Base-by-base conservation (phyloP, 1,284 basidiomycete genomes). In the Gymnopus androsaceus region DNA sequence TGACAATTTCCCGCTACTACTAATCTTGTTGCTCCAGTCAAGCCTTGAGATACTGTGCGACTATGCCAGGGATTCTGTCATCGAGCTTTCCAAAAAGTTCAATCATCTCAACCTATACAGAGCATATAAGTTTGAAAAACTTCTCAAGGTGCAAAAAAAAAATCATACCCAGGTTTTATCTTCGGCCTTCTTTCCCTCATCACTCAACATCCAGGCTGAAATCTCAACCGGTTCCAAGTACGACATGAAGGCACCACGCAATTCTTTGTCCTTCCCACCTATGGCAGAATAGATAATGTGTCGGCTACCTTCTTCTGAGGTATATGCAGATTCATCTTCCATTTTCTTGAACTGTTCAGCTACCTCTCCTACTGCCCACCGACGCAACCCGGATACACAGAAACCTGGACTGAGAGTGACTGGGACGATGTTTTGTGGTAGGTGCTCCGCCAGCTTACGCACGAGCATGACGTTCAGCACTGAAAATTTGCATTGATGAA, bases 391-490 rank as follows among this genome's bases (percentile, higher is more conserved):
- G 7, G 82, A 80, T 44, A 66, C 53, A 64, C 81, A 83, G 57
- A 70, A 78, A 0, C 82, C 81, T 5, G 81, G 82, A 46, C 74
- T 74, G 34, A 78, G 72, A 14, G 72, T 41, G 47, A 69, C 67
- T 44, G 71, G 63, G 25, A 75, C 71, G 15, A 79, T 63, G 0
- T 72, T 66, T 37, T 72, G 57, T 0, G 70, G 55, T 5, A 80
- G 68, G 30, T 66, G 72, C 4, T 70, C 67, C 4, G 66, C 68
- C 0, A 81, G 64, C 5, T 72, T 74, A 9, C 73, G 76, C 12
- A 67, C 65, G 61, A 80, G 76, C 46, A 79, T 66, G 3, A 80
- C 55, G 58, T 76, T 75, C 28, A 80, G 61, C 17, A 80, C 78
- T 80, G 42, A 25, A 28, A 36, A n/a, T n/a, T n/a, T n/a, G n/a